phyloP scores from a whole-genome alignment of 495 filamentous ascomycete genomes.

The Trichoderma virens region DNA sequence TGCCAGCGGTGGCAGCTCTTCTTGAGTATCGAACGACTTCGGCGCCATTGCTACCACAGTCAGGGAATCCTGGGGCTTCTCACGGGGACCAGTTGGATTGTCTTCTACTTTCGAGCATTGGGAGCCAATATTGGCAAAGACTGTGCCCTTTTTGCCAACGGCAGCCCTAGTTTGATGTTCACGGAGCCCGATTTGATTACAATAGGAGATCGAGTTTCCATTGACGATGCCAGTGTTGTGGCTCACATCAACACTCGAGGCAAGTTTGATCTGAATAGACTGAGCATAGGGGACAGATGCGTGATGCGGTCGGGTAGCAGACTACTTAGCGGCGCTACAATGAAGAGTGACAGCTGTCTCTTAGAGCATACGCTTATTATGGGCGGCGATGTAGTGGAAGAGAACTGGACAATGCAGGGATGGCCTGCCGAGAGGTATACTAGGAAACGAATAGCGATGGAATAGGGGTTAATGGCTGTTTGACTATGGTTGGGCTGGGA shows the following conservation, averaged over 20 bases:
- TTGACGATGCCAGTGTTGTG: conserved; percentile 41
- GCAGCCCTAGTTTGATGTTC: conserved; percentile 34
- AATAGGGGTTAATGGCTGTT: not conserved
- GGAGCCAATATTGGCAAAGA: conserved; percentile 38
- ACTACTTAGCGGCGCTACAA: conserved; percentile 34
- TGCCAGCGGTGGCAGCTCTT: conserved; percentile 36
- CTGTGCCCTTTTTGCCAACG: conserved; percentile 39
- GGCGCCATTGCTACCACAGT: conserved; percentile 34
- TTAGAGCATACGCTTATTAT: conserved; percentile 42
- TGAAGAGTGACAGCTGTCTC: conserved; percentile 36
- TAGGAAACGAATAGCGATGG: not conserved
- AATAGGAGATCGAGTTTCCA: conserved; percentile 35
- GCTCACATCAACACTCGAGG: conserved; percentile 29
- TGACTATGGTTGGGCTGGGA: not conserved
- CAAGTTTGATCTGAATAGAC: conserved; percentile 36
- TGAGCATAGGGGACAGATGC: conserved; percentile 34
- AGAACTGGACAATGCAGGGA: conserved; percentile 33
- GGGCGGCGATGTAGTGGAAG: conserved; percentile 38
- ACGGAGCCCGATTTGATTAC: conserved; percentile 42
- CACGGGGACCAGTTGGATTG: conserved; percentile 32
- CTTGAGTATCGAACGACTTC: conserved; percentile 34
- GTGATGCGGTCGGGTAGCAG: conserved; percentile 36
- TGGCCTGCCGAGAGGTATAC: conserved; percentile 35
- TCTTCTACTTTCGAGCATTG: conserved; percentile 34
- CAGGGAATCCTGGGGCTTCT: conserved; percentile 35